Conservation (phyloP, 768 basidiomycete species). For the Boletales sp. region DNA sequence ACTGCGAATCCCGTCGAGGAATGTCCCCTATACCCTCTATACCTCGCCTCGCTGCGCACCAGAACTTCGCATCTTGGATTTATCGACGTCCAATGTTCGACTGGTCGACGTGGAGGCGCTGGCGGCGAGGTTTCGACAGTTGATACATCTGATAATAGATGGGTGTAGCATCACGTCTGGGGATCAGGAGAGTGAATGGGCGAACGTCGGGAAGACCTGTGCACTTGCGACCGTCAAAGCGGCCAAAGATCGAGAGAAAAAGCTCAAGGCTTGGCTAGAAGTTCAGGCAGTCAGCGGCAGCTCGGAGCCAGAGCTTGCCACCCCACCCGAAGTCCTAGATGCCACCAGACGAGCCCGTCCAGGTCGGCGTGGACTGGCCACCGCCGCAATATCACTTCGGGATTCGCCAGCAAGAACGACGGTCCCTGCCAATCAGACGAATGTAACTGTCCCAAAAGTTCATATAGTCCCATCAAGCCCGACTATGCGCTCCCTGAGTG, state of each 20-base stretch:
- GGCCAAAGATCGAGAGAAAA: conserved; percentile 66
- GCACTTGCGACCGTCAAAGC: conserved; percentile 59
- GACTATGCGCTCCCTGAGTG: conserved; percentile 44
- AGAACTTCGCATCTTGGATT: conserved; percentile 60
- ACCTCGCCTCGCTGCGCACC: conserved; percentile 34
- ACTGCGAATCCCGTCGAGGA: conserved; percentile 70
- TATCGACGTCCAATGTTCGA: conserved; percentile 65
- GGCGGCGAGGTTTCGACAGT: conserved; percentile 43
- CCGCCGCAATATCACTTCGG: conserved; percentile 62
- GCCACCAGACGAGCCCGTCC: conserved; percentile 26
- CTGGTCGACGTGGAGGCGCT: conserved; percentile 53
- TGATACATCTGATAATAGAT: conserved; percentile 72
- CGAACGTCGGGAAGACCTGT: conserved; percentile 55
- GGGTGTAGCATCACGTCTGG: conserved; percentile 50
- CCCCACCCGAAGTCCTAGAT: background rate
- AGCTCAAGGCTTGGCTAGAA: conserved; percentile 50
- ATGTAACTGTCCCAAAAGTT: conserved; percentile 35
- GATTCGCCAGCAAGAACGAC: conserved; percentile 21
- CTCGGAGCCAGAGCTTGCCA: background rate
- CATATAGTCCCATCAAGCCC: conserved; percentile 58
- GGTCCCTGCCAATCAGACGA: conserved; percentile 7
- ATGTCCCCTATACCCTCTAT: conserved; percentile 43
- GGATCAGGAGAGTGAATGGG: conserved; percentile 56
- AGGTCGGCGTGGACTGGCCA: conserved; percentile 63
- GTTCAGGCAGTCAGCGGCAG: conserved; percentile 12